Evolutionary conservation across 805 yeast genomes (phyloP).

Genomic region (Starmera dryadoides): DNA sequence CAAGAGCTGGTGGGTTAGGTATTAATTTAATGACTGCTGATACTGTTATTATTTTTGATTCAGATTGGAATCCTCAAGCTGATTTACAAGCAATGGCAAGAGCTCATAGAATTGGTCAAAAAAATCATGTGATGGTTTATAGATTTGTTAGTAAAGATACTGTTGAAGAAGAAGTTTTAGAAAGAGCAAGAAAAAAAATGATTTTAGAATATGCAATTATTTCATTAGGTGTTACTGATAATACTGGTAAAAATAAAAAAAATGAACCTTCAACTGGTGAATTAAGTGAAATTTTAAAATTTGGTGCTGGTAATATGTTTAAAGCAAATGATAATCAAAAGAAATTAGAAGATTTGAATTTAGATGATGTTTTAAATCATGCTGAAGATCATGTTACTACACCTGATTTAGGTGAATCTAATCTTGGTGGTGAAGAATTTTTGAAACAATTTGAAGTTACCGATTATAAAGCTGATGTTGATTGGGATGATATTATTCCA

Average conservation of each 20-base stretch:
- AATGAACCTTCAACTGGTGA: constrained; percentile 80
- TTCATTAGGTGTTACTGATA: constrained; percentile 89
- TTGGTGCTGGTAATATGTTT: constrained; percentile 99
- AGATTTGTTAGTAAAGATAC: constrained; percentile 97
- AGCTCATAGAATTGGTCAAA: constrained; percentile 99
- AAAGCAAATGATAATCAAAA: constrained; percentile 92
- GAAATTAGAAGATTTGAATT: constrained; percentile 88
- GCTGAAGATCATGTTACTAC: constrained; percentile 97
- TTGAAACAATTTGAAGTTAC: constrained; percentile 96
- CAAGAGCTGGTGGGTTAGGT: constrained; percentile 99
- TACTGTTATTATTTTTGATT: constrained; percentile 94
- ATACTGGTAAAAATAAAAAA: constrained; percentile 37
- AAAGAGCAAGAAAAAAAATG: constrained; percentile 97
- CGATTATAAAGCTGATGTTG: constrained; percentile 95
- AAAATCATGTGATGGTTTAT: constrained; percentile 95
- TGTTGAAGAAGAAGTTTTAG: constrained; percentile 94
- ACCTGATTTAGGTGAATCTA: constrained; percentile 95
- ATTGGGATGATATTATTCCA: constrained; percentile 99
- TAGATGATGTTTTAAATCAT: constrained; percentile 92
- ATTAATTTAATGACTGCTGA: constrained; percentile 99
- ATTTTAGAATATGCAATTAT: constrained; percentile 96
- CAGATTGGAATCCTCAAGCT: constrained; percentile 99
- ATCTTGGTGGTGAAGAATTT: constrained; percentile 96
- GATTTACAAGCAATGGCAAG: constrained; percentile 99
- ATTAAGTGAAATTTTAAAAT: constrained; percentile 85